Evolutionary conservation across 2,329 filamentous ascomycete genomes (phyloP).

Genomic region (Colletotrichum musicola): DNA sequence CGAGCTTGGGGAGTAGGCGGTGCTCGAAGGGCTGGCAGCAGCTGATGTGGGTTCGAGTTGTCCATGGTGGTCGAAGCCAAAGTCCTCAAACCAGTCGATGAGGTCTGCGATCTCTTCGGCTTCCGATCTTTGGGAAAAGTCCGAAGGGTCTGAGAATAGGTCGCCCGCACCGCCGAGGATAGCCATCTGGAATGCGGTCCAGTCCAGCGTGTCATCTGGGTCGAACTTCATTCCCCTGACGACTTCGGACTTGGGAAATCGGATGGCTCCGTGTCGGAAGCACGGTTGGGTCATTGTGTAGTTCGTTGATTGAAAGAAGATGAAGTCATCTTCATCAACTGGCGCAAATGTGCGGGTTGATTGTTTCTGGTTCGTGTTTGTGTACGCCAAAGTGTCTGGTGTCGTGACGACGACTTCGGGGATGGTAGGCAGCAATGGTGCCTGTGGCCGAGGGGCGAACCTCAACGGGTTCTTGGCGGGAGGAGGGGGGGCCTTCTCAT

Average conservation of each 20-base stretch:
- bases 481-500: constrained; percentile 45
- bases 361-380: constrained; percentile 14
- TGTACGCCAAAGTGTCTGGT: constrained; percentile 22
- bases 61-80: constrained; percentile 60
- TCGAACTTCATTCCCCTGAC: constrained; percentile 51
- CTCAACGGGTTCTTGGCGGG: constrained; percentile 48
- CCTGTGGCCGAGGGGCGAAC: constrained; percentile 31
- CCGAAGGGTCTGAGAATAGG: constrained; percentile 58
- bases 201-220: constrained; percentile 68
- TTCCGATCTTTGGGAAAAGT: constrained; percentile 53
- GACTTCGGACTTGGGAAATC: constrained; percentile 61
- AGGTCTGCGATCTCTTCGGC: constrained; percentile 64
- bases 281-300: constrained; percentile 62
- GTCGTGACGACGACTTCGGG: constrained; percentile 51
- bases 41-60: constrained; percentile 47
- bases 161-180: constrained; percentile 70
- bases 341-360: constrained; percentile 40
- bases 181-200: constrained; percentile 75
- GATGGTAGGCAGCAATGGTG: constrained; percentile 54
- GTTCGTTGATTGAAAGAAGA: constrained; percentile 62
- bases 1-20: constrained; percentile 8
- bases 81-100: constrained; percentile 63
- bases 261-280: constrained; percentile 69
- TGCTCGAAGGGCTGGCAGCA: neutral
- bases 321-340: constrained; percentile 56